Evolutionary conservation across 805 yeast genomes (phyloP).

Genomic region (Naumovozyma dairenensis): DNA sequence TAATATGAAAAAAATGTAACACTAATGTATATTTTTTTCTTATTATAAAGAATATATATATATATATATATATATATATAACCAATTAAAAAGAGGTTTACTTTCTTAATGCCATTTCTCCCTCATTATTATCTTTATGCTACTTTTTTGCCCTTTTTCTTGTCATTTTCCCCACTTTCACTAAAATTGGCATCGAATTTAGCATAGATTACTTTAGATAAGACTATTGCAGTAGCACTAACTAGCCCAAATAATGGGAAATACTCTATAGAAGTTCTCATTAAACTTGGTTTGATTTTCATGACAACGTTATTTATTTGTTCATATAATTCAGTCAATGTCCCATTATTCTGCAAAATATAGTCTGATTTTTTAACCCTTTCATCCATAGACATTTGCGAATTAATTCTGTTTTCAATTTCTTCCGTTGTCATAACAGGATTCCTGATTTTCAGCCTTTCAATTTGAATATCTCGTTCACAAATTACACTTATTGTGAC

Average conservation of each 20-base stretch:
- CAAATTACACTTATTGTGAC: conserved; percentile 60
- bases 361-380: conserved; percentile 53
- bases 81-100: neutral
- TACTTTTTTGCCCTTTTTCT: conserved; percentile 3
- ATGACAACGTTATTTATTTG: conserved; percentile 35
- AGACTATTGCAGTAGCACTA: conserved; percentile 23
- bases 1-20: neutral
- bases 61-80: neutral
- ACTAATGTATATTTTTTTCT: neutral
- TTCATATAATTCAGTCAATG: conserved; percentile 34
- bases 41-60: neutral
- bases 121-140: conserved; percentile 2
- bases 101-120: neutral
- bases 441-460: conserved; percentile 58
- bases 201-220: conserved; percentile 15
- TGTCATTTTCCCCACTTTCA: conserved; percentile 2
- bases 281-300: conserved; percentile 31
- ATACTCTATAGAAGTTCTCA: conserved; percentile 26
- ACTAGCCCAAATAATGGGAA: conserved; percentile 35
- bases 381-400: conserved; percentile 62
- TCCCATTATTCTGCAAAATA: conserved; percentile 53
- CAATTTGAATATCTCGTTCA: conserved; percentile 44
- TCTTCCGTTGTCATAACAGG: conserved; percentile 55
- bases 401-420: conserved; percentile 57
- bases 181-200: no score